phyloP scores from a whole-genome alignment of 1,139 yeast species.

The Nakaseomyces delphensis region DNA sequence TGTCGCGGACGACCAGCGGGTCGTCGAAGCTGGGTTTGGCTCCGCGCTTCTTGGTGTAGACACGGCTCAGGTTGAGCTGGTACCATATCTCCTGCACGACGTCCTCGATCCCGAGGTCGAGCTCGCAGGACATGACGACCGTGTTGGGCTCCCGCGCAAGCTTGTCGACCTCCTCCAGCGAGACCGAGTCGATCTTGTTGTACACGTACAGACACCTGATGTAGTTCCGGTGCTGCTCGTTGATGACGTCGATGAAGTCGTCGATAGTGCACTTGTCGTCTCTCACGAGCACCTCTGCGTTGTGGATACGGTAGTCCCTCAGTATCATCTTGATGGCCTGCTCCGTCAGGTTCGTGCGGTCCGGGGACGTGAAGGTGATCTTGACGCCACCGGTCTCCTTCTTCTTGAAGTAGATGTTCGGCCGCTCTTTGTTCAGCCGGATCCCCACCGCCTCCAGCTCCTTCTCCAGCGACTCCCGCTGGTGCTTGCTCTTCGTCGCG shows the following conservation, averaged over 20 bases:
- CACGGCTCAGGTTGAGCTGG: slow-evolving; percentile 65
- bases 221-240: slow-evolving; percentile 78
- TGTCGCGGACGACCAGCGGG: slow-evolving; percentile 81
- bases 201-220: slow-evolving; percentile 88
- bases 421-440: slow-evolving; percentile 69
- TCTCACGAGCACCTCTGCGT: slow-evolving; percentile 84
- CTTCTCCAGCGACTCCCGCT: slow-evolving; percentile 72
- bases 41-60: slow-evolving; percentile 85
- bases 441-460: slow-evolving; percentile 94
- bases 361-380: slow-evolving; percentile 71
- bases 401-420: slow-evolving; percentile 68
- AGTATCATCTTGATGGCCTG: slow-evolving; percentile 67
- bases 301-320: slow-evolving; percentile 82
- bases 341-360: slow-evolving; percentile 64
- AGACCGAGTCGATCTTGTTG: slow-evolving; percentile 91
- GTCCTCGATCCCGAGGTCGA: slow-evolving; percentile 78
- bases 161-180: slow-evolving; percentile 87
- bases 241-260: slow-evolving; percentile 86
- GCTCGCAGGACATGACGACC: slow-evolving; percentile 85
- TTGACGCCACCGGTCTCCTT: slow-evolving; percentile 91
- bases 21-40: slow-evolving; percentile 70
- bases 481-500: slow-evolving; percentile 89
- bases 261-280: slow-evolving; percentile 88
- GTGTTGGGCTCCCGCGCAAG: slow-evolving; percentile 89
- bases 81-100: slow-evolving; percentile 91